phyloP scores from a whole-genome alignment of 164 flowering plant genomes.

The Buxus sempervirens region DNA sequence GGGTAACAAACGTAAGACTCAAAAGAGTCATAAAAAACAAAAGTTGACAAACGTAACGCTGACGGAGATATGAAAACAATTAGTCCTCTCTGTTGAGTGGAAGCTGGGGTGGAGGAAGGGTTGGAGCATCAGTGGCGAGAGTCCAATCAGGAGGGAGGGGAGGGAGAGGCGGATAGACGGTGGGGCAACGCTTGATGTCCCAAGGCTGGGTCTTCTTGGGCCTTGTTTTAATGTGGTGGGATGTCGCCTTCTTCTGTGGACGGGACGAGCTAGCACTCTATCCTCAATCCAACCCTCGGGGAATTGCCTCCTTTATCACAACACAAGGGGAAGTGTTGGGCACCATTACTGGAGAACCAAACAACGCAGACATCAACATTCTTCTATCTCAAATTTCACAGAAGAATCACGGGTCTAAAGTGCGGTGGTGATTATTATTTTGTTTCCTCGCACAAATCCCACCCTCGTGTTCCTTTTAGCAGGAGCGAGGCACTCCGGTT shows the following conservation, averaged over 20 bases:
- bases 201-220: slow-evolving; percentile 74
- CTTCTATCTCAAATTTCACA: not conserved
- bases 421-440: too few species aligned
- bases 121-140: slow-evolving; percentile 26
- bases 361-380: slow-evolving; percentile 25
- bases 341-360: slow-evolving; percentile 16
- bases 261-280: slow-evolving; percentile 68
- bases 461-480: too few species aligned
- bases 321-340: not conserved
- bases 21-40: too few species aligned
- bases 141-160: slow-evolving; percentile 81
- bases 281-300: slow-evolving; percentile 6
- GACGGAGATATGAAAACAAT: too few species aligned
- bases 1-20: too few species aligned
- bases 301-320: not conserved
- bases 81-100: too few species aligned
- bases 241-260: slow-evolving; percentile 91
- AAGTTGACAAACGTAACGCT: too few species aligned
- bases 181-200: slow-evolving; percentile 69
- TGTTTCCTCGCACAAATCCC: too few species aligned
- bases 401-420: too few species aligned
- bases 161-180: slow-evolving; percentile 79
- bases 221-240: slow-evolving; percentile 88
- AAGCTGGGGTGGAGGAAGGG: too few species aligned
- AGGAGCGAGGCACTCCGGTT: too few species aligned